Conservation (phyloP, 1,284 basidiomycete species). For the Ustilago hordei region DNA sequence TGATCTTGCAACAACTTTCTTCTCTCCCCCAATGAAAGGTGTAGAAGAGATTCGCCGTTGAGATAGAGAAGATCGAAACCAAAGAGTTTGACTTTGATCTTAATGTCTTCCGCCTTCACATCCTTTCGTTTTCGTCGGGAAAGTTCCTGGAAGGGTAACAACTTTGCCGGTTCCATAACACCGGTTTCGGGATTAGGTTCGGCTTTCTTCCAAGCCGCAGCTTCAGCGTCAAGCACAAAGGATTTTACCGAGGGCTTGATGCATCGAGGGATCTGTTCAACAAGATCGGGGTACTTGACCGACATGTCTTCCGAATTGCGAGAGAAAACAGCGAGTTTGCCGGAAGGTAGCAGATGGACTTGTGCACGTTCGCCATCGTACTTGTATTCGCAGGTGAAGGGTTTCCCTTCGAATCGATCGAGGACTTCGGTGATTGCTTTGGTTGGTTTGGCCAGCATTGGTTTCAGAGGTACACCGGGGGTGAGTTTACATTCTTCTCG, state of each 20-base stretch:
- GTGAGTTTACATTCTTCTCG: conserved; percentile 86
- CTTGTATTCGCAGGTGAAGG: conserved; percentile 99
- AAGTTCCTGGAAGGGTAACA: conserved; percentile 97
- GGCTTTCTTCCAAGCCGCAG: conserved; percentile 88
- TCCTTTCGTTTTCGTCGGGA: conserved; percentile 96
- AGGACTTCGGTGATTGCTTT: conserved; percentile 99
- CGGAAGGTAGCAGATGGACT: conserved; percentile 55
- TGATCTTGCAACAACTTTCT: conserved; percentile 81
- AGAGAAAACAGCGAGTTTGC: conserved; percentile 84
- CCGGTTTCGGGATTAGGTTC: conserved; percentile 66
- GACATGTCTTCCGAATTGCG: conserved; percentile 99
- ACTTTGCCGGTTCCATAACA: conserved; percentile 71
- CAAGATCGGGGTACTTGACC: conserved; percentile 96
- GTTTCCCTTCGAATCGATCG: conserved; percentile 93
- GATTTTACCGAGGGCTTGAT: conserved; percentile 77
- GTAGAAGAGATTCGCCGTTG: conserved; percentile 78
- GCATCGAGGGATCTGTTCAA: conserved; percentile 87
- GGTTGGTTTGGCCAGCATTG: conserved; percentile 99
- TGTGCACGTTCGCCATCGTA: conserved; percentile 99
- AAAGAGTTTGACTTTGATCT: conserved; percentile 93
- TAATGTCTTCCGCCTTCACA: conserved; percentile 94
- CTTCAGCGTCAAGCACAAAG: conserved; percentile 95
- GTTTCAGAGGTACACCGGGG: conserved; percentile 92
- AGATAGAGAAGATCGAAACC: conserved; percentile 94
- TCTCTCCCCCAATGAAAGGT: conserved; percentile 71